Evolutionary conservation across 2,329 filamentous ascomycete genomes (phyloP), one percentile per base, ranked within the genome.

Genomic region (Fusarium metavorans): DNA sequence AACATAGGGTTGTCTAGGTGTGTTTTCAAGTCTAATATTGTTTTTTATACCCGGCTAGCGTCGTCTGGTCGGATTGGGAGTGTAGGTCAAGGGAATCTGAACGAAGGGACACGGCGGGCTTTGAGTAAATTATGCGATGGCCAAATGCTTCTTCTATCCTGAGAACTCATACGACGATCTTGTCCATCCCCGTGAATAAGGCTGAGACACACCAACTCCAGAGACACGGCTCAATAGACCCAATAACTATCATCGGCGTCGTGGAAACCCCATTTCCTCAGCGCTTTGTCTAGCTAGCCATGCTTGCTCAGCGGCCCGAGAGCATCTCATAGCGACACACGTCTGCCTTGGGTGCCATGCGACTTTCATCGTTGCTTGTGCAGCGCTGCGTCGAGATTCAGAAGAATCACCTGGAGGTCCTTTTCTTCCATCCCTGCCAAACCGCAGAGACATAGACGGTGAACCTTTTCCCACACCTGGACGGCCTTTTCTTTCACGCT

Each of bases 1-100:
- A 9, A 2, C 4, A 45, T 0, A 5, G 2, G 20, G 14, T 45
- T 45, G 2, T 4, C 6, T 14, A 0, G 20, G 13, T 7, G 13
- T 45, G 4, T 45, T 23, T 45, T 5, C 41, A 23, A 23, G 3
- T 45, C 11, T 45, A 1, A 45, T 23, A 23, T 10, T 43, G 3
- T 43, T 43, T 14, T 8, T 20, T 20, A 11, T 43, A 43, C n/a
- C 41, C n/a, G n/a, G 11, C n/a, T 14, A 5, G 41, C n/a, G n/a
- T 43, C 20, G n/a, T 43, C 3, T 43, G n/a, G 5, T 43, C 3
- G 14, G 11, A 45, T 45, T 14, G 3, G 41, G 11, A 45, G 20
- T 45, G 20, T 45, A 45, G 18, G 16, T n/a, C 18, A 10, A 39
- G 18, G 8, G 8, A 18, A 10, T 39, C n/a, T 39, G 16, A 39